Conservation (phyloP, 2,329 filamentous ascomycete species). For the Diaporthe longicolla region DNA sequence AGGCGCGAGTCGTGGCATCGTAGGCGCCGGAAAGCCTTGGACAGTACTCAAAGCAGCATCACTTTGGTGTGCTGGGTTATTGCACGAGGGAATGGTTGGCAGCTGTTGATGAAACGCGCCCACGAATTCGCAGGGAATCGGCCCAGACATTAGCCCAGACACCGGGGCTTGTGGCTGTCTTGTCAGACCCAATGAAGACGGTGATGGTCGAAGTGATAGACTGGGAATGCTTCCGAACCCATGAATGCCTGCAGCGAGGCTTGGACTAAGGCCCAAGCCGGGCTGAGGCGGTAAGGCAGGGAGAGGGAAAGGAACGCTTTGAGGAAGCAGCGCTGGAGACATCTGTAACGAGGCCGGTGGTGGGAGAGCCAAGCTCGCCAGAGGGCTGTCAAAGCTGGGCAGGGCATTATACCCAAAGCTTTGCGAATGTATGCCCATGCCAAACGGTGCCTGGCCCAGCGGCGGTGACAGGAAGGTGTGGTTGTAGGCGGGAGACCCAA, state of each 20-base stretch:
- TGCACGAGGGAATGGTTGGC: slow-evolving; percentile 28
- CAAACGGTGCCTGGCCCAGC: neutral
- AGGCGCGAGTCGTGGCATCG: slow-evolving; percentile 16
- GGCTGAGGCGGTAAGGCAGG: slow-evolving; percentile 9
- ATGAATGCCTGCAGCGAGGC: neutral
- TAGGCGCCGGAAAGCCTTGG: neutral
- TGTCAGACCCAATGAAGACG: neutral
- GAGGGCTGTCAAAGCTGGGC: slow-evolving; percentile 13
- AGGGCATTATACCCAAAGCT: slow-evolving; percentile 8
- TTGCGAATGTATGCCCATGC: slow-evolving; percentile 4
- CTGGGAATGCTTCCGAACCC: neutral
- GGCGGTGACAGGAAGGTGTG: neutral
- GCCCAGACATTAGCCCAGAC: neutral
- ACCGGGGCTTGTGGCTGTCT: neutral
- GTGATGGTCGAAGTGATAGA: neutral
- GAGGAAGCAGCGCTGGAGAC: neutral
- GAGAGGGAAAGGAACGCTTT: neutral
- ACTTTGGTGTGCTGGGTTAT: slow-evolving; percentile 38
- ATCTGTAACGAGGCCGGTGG: slow-evolving; percentile 3
- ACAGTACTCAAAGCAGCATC: neutral
- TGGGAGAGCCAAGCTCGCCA: neutral
- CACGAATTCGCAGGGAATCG: neutral
- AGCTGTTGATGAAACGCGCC: slow-evolving; percentile 37
- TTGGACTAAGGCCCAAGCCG: neutral
- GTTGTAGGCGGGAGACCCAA: neutral